phyloP scores from a whole-genome alignment of 73 alveolate genomes.

The Paramecium sonneborni region DNA sequence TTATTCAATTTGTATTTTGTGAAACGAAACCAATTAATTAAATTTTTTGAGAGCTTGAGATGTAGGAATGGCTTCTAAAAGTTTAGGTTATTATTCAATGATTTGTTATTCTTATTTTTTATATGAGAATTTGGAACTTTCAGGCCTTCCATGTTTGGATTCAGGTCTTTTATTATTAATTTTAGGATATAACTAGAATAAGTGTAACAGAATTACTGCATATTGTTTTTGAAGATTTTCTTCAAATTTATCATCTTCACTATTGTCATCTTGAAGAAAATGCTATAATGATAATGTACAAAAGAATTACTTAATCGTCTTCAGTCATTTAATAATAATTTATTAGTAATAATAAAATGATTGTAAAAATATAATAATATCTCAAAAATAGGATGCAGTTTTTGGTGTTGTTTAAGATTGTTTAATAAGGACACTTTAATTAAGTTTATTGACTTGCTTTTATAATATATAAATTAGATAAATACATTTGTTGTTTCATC shows the following conservation, averaged over 20 bases:
- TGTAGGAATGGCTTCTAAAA: constrained; percentile 22
- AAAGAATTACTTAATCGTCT: background rate
- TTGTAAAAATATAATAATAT: background rate
- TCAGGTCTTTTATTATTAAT: constrained; percentile 32
- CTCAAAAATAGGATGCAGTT: background rate
- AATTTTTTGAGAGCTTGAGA: constrained; percentile 23
- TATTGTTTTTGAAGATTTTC: constrained; percentile 35
- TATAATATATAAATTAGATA: background rate
- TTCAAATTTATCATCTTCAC: constrained; percentile 43
- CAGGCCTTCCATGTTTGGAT: constrained; percentile 56
- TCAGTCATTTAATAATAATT: background rate
- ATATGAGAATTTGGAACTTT: constrained; percentile 34
- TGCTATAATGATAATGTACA: background rate
- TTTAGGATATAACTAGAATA: background rate
- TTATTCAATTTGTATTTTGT: constrained; percentile 37
- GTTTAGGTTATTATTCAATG: background rate
- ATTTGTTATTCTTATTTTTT: background rate
- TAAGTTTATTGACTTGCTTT: background rate
- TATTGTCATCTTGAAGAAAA: background rate
- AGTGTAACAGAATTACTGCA: constrained; percentile 14
- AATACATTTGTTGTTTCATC: constrained; percentile 11
- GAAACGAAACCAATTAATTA: constrained; percentile 37
- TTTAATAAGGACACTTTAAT: background rate
- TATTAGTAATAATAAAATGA: background rate
- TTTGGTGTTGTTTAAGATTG: background rate